phyloP scores from a whole-genome alignment of 768 basidiomycete species.

The Albatrellus ellisii region DNA sequence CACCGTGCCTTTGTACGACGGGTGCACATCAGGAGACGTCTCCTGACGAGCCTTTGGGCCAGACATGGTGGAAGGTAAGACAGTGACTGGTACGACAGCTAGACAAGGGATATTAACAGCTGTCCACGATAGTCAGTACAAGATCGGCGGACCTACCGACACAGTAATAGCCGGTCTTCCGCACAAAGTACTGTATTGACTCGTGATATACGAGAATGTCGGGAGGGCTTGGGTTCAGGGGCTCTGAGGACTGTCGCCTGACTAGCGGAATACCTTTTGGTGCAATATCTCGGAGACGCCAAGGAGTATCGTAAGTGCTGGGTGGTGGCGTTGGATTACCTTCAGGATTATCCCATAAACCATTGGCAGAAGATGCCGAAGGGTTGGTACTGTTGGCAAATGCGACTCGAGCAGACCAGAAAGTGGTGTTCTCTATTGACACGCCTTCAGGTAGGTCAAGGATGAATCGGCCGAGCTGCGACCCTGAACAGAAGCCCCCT shows the following conservation, averaged over 20 bases:
- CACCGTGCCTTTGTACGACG: slow-evolving; percentile 66
- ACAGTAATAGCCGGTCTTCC: slow-evolving; percentile 91
- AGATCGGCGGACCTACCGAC: slow-evolving; percentile 46
- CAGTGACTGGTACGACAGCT: slow-evolving; percentile 86
- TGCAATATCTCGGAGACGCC: slow-evolving; percentile 1
- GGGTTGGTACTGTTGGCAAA: slow-evolving; percentile 28
- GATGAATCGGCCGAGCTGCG: slow-evolving; percentile 84
- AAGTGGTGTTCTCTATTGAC: slow-evolving; percentile 57
- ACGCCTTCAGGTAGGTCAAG: slow-evolving; percentile 55
- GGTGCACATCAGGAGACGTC: slow-evolving; percentile 44
- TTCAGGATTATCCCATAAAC: slow-evolving; percentile 46
- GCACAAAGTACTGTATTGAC: slow-evolving; percentile 74
- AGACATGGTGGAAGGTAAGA: slow-evolving; percentile 23
- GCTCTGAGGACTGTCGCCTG: slow-evolving; percentile 15
- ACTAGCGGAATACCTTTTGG: background rate
- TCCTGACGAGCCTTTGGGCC: slow-evolving; percentile 20
- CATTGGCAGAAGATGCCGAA: slow-evolving; percentile 16
- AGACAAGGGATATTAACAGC: slow-evolving; percentile 2
- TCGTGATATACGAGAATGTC: slow-evolving; percentile 42
- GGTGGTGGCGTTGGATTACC: slow-evolving; percentile 45
- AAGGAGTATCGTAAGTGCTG: slow-evolving; percentile 25
- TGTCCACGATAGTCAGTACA: background rate
- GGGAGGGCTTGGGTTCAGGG: slow-evolving; percentile 34
- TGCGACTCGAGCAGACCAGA: slow-evolving; percentile 76
- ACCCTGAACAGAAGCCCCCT: slow-evolving; percentile 51